Base-by-base conservation (phyloP, 129 eudicot genomes). In the Calendula officinalis region DNA sequence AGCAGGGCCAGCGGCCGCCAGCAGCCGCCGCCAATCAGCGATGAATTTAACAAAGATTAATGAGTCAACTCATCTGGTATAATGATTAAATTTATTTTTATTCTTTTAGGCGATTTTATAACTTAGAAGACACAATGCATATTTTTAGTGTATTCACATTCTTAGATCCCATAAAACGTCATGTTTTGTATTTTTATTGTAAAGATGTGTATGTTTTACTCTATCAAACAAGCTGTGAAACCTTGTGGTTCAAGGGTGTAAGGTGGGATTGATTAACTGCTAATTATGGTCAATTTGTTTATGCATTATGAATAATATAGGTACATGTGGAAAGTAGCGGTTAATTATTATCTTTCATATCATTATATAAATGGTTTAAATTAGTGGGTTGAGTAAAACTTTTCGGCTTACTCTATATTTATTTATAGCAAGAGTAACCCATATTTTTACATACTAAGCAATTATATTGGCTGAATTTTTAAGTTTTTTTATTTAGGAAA, bases 1-100 rank as follows among this genome's bases (percentile, higher is more conserved):
- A 73, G 49, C 45, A 36, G 53, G 78, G 78, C 44, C 35, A 64
- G 16, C 78, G 50, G 8, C 49, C 47, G 8, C 71, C 78, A 14
- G 58, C 76, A 14, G 53, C 41, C 30, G 42, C 41, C 40, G 42
- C 64, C 45, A 68, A 50, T 50, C 35, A 12, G 35, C 45, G 37
- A 49, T 22, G 57, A 64, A 64, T 56, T 44, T 56, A 73, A 22
- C 39, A 60, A 49, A 60, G 27, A 5, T 3, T 36, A 8, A 53
- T 5, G 70, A 15, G 15, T 62, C 47, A 1, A 39, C 33, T 62
- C 55, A 62, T 71, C 45, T 62, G 33, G 58, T 35, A 44, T 33
- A 2, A 1, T 2, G 30, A 22, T 22, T 22, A 22, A 22, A 22
- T 22, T 16, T 13, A 8, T 14, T 61, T 61, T 30, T 30, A 51